Conservation (phyloP, 2,329 filamentous ascomycete species). For the Immersiporthe knoxdaviesiana region DNA sequence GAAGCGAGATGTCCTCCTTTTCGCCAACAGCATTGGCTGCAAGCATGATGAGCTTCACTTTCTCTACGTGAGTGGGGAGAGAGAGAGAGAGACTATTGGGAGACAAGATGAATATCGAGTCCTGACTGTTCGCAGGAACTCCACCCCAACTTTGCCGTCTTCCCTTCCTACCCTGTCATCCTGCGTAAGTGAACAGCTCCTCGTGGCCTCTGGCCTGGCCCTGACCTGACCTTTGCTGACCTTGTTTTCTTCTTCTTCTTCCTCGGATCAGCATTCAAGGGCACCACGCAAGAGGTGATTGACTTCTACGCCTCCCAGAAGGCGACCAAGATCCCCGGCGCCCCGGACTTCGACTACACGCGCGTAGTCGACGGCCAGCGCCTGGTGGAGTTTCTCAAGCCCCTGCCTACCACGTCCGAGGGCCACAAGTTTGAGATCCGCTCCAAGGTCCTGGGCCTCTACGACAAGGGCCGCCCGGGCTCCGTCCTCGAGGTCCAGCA, state of each 20-base stretch:
- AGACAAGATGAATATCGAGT: not conserved
- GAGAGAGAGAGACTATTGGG: not conserved
- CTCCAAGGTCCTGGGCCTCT: slow-evolving; percentile 79
- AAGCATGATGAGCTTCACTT: slow-evolving; percentile 90
- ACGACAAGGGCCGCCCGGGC: slow-evolving; percentile 85
- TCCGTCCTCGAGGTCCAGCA: slow-evolving; percentile 81
- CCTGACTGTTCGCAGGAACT: slow-evolving; percentile 64
- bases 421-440: slow-evolving; percentile 77
- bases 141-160: slow-evolving; percentile 82
- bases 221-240: not conserved
- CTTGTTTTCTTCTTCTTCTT: too few relatives aligned
- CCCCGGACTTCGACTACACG: slow-evolving; percentile 75
- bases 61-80: slow-evolving; percentile 69
- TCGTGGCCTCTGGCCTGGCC: not conserved
- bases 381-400: slow-evolving; percentile 75
- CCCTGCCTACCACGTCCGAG: slow-evolving; percentile 71
- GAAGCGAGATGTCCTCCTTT: slow-evolving; percentile 86
- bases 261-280: slow-evolving; percentile 80
- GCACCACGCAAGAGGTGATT: slow-evolving; percentile 72
- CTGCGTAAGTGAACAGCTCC: slow-evolving; percentile 58
- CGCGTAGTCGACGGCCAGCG: slow-evolving; percentile 85
- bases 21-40: slow-evolving; percentile 84
- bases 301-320: slow-evolving; percentile 80
- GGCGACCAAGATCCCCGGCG: slow-evolving; percentile 69
- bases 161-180: slow-evolving; percentile 85